phyloP scores from a whole-genome alignment of 2,329 filamentous ascomycete species.

The Phaeosphaeria sp. region DNA sequence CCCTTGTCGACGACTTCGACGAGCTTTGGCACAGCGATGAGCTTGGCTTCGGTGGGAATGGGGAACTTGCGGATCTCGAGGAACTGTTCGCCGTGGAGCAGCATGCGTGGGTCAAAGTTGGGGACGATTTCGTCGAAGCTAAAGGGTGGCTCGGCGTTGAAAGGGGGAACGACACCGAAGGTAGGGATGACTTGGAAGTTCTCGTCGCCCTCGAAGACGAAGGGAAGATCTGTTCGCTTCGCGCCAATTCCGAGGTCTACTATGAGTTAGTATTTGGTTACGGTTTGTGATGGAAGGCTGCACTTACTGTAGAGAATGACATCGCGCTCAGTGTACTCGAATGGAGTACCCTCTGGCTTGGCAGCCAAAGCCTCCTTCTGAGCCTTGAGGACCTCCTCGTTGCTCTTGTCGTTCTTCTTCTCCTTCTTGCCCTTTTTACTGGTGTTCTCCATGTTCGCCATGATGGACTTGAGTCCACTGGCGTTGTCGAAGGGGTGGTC shows the following conservation, averaged over 20 bases:
- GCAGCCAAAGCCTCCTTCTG: conserved; percentile 79
- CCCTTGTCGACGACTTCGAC: conserved; percentile 98
- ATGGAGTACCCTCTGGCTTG: conserved; percentile 75
- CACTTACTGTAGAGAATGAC: conserved; percentile 80
- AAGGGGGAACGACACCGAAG: conserved; percentile 96
- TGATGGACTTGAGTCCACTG: conserved; percentile 78
- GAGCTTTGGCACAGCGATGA: conserved; percentile 78
- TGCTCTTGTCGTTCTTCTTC: conserved; percentile 58
- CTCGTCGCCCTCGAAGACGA: conserved; percentile 89
- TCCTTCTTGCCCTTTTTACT: conserved; percentile 51
- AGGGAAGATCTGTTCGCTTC: conserved; percentile 84
- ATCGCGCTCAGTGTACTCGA: conserved; percentile 84
- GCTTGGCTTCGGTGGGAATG: conserved; percentile 81
- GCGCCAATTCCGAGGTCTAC: conserved; percentile 84
- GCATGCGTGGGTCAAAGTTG: conserved; percentile 98
- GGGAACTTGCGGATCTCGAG: conserved; percentile 93
- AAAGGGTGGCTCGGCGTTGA: conserved; percentile 82
- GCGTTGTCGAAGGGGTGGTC: conserved; percentile 83
- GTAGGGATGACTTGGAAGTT: conserved; percentile 94
- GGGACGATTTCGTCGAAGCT: conserved; percentile 82
- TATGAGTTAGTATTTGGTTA: conserved; percentile 22
- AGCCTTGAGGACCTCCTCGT: conserved; percentile 72
- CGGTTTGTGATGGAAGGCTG: not conserved
- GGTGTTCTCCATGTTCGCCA: conserved; percentile 86
- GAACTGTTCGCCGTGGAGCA: conserved; percentile 98